These are phyloP conservation scores for Colletotrichum sp. DNA, from an alignment of 2,329 filamentous ascomycete species.

Conservation along the genomic window DNA sequence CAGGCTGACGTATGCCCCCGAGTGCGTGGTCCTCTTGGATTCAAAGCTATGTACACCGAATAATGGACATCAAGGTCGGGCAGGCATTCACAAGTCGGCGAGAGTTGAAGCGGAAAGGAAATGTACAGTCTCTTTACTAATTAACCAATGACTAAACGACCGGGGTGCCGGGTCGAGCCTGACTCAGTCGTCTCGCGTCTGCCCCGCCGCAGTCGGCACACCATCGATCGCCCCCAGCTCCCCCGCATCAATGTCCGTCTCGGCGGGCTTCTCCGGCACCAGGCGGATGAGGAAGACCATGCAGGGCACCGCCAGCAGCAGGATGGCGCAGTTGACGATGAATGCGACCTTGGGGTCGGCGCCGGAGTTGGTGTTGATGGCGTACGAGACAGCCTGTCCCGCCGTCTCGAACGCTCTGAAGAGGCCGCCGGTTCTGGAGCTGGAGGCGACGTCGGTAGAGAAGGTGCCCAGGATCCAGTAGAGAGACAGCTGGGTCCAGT, in stretches of 20 bases:
- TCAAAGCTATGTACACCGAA: neutral
- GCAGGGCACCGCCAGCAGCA: neutral
- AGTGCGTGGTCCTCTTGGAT: accelerated
- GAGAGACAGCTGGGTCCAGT: constrained; percentile 24
- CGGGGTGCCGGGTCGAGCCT: neutral
- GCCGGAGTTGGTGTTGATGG: constrained; percentile 28
- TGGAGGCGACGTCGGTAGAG: constrained; percentile 35
- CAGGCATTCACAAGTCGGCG: neutral
- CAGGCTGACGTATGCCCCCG: neutral
- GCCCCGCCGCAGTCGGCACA: neutral
- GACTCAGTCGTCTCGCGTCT: neutral
- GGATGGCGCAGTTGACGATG: neutral
- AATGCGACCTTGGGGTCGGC: neutral
- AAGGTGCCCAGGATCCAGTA: constrained; percentile 43
- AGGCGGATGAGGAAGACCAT: constrained; percentile 7
- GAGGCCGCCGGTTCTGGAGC: constrained; percentile 31
- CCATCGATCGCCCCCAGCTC: neutral
- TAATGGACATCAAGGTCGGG: neutral
- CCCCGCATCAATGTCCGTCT: constrained; percentile 3
- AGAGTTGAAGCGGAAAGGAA: neutral
- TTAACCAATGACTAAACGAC: neutral
- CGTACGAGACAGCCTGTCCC: constrained; percentile 34
- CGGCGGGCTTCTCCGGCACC: neutral
- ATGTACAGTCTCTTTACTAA: neutral
- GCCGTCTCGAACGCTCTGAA: constrained; percentile 32